Evolutionary conservation across 2,329 filamentous ascomycete species (phyloP).

Genomic region (Aurifilum marmelostoma): DNA sequence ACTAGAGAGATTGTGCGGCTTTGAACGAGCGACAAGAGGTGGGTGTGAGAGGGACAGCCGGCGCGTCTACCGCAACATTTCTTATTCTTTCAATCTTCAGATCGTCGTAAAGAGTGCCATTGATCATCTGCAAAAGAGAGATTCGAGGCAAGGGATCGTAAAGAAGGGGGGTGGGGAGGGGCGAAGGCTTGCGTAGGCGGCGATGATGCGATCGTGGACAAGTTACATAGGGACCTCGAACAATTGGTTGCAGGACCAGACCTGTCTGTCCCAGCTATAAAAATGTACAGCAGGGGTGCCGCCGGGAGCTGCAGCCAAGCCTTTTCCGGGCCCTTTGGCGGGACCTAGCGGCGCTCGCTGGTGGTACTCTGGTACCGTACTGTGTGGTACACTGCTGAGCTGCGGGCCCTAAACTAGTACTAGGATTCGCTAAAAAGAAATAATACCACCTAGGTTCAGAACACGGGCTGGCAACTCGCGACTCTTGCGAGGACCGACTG

Average conservation of each 20-base stretch:
- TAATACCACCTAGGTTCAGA: background rate
- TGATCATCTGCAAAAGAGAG: constrained; percentile 1
- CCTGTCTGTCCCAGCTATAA: constrained; percentile 5
- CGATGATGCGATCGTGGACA: constrained; percentile 27
- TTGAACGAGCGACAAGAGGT: constrained; percentile 30
- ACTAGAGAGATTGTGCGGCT: constrained; percentile 20
- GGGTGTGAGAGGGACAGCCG: constrained; percentile 12
- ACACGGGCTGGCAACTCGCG: constrained; percentile 11
- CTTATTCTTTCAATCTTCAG: constrained; percentile 11
- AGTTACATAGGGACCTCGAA: background rate
- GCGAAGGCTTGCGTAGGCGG: constrained; percentile 12
- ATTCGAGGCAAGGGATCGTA: constrained; percentile 13
- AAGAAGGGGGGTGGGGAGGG: background rate
- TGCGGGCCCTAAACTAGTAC: background rate
- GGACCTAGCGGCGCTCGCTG: background rate
- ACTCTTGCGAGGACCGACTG: background rate
- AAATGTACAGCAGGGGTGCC: constrained; percentile 15
- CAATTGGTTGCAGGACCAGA: constrained; percentile 3
- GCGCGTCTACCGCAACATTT: constrained; percentile 30
- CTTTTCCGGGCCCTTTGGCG: background rate
- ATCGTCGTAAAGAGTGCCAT: constrained; percentile 12
- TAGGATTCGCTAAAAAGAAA: background rate
- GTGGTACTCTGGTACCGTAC: too few relatives aligned
- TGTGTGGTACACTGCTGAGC: background rate
- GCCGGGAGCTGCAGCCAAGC: constrained; percentile 8